Conservation (phyloP, 805 yeast genomes). For the Starmerella apis region DNA sequence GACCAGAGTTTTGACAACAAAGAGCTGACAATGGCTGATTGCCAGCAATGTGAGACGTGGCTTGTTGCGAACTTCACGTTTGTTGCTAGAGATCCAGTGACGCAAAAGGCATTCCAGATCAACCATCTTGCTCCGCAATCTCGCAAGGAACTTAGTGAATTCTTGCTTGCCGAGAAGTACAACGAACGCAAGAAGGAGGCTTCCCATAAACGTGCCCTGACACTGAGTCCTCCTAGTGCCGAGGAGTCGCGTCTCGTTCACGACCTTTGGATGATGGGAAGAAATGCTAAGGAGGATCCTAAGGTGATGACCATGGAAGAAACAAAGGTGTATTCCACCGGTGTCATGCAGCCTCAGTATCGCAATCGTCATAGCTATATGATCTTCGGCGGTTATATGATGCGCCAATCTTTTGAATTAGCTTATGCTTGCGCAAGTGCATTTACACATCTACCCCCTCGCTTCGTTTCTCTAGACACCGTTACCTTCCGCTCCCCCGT, state of each 20-base stretch:
- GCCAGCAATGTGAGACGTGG: constrained; percentile 60
- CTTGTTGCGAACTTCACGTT: constrained; percentile 86
- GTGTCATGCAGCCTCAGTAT: constrained; percentile 93
- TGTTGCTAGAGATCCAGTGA: constrained; percentile 87
- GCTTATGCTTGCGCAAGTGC: constrained; percentile 91
- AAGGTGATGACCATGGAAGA: constrained; percentile 58
- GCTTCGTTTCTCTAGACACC: constrained; percentile 81
- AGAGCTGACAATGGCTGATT: constrained; percentile 44
- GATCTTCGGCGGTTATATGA: constrained; percentile 89
- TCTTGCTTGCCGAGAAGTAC: constrained; percentile 78
- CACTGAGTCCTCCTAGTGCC: constrained; percentile 60
- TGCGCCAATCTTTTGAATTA: constrained; percentile 85
- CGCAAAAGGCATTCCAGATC: constrained; percentile 82
- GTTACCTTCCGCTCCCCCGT: constrained; percentile 91
- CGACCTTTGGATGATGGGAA: constrained; percentile 45
- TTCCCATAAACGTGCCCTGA: constrained; percentile 53
- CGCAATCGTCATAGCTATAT: constrained; percentile 88
- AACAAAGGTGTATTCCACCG: constrained; percentile 60
- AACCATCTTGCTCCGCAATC: constrained; percentile 67
- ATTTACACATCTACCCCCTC: constrained; percentile 71
- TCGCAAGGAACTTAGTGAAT: constrained; percentile 71
- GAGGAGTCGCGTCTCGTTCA: constrained; percentile 69
- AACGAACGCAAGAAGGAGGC: constrained; percentile 75
- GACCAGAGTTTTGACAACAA: constrained; percentile 26
- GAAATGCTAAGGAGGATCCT: background rate